Conservation (phyloP, 2,329 filamentous ascomycete genomes). For the Alternaria angustiovoidea region DNA sequence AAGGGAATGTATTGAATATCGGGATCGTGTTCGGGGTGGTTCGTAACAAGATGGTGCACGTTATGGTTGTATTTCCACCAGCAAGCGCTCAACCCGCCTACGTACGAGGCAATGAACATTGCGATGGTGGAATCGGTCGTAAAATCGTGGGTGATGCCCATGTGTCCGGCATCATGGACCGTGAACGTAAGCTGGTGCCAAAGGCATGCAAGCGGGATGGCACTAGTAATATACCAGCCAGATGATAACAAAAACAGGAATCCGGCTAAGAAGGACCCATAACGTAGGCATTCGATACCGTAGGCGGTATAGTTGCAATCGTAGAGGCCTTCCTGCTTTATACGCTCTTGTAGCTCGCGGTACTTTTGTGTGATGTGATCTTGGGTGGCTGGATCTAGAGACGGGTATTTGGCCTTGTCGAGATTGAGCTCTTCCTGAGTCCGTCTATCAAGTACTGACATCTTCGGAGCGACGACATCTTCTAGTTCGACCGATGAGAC, state of each 20-base stretch:
- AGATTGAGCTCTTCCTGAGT: constrained; percentile 78
- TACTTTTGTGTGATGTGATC: constrained; percentile 81
- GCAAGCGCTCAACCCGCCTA: constrained; percentile 87
- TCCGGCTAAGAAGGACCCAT: constrained; percentile 70
- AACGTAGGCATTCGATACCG: constrained; percentile 75
- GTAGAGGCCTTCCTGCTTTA: constrained; percentile 79
- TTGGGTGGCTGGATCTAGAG: constrained; percentile 77
- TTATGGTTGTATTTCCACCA: constrained; percentile 99
- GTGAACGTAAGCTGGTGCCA: constrained; percentile 97
- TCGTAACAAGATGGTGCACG: constrained; percentile 95
- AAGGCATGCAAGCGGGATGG: constrained; percentile 77
- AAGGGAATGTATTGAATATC: constrained; percentile 83
- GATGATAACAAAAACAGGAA: constrained; percentile 61
- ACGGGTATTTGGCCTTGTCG: constrained; percentile 82
- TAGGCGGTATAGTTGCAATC: constrained; percentile 86
- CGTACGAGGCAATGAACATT: constrained; percentile 87
- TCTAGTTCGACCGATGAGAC: constrained; percentile 61
- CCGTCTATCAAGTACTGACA: constrained; percentile 73
- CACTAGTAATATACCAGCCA: constrained; percentile 66
- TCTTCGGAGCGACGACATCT: constrained; percentile 51
- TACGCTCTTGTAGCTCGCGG: constrained; percentile 74
- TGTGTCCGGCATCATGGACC: constrained; percentile 94
- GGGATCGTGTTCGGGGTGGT: constrained; percentile 92
- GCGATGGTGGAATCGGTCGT: constrained; percentile 83
- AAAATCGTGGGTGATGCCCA: constrained; percentile 95